Base-by-base conservation (phyloP, 2,329 filamentous ascomycete genomes). In the Monascus ruber region DNA sequence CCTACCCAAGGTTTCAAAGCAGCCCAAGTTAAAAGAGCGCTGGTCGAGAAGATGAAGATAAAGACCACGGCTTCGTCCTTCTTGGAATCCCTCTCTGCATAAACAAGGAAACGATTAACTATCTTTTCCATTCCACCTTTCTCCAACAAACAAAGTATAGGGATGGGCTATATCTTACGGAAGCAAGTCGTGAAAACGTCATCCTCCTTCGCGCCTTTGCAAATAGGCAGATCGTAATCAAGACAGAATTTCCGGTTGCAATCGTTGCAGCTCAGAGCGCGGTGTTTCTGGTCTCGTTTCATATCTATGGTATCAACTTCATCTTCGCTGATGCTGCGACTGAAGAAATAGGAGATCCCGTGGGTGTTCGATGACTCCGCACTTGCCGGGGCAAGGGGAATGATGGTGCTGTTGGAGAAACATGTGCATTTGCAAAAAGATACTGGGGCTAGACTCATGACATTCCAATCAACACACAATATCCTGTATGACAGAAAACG, bases 391-490 rank as follows among this genome's bases (percentile, higher is more conserved):
- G 77, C 70, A 41, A 82, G 72, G 11, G 77, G 73, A 47, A 83
- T 81, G 37, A 83, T 80, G 39, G 77, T 81, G 62, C 72, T 77
- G 55, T 82, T 81, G 37, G 70, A 70, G 61, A 76, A 77, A 59
- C 79, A 82, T 41, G 76, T 81, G 58, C 79, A 83, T 73, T 82
- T 83, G 72, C 79, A 83, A 62, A 81, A 83, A 42, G 77, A 79
- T 10, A 76, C 75, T 8, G 63, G 63, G 6, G 55, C 63, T 66
- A 37, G n/a, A 35, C 26, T 17, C 31, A 37, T 24, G 11, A 24
- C 33, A 35, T 32, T 41, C 28, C 38, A 32, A 35, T 25, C 33
- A 7, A 8, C 38, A 7, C 28, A 41, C 35, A 35, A 34, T 43
- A 8, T 11, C 25, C n/a, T 26, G 4, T n/a, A 27, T 11, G 6